These are phyloP conservation scores for Leishmania turanica DNA, from an alignment of 208 protist species.

Conservation along the genomic window DNA sequence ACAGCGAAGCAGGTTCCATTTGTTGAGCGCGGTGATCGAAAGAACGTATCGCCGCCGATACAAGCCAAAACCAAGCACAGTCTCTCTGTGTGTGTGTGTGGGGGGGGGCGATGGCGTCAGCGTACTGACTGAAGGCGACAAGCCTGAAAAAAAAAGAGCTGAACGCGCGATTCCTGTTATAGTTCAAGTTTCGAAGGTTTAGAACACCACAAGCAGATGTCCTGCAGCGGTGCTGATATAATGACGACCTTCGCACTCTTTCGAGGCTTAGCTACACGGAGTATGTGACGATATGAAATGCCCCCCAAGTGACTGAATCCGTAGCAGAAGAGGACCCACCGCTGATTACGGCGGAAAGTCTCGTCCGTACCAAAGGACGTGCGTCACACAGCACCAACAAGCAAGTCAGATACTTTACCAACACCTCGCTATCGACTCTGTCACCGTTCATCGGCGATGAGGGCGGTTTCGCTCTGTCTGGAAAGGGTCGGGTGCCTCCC, in stretches of 20 bases:
- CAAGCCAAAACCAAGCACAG: background rate
- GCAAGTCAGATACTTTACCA: background rate
- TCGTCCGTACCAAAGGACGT: background rate
- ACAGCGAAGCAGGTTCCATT: background rate
- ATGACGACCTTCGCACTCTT: background rate
- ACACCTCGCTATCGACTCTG: background rate
- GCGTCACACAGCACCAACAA: background rate
- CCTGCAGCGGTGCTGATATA: background rate
- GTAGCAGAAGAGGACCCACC: background rate
- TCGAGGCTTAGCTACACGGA: background rate
- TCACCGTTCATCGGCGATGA: background rate
- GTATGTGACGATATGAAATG: background rate
- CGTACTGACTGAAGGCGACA: background rate
- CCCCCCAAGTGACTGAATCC: background rate
- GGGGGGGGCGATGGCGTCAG: background rate
- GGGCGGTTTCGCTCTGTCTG: background rate
- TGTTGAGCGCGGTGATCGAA: background rate
- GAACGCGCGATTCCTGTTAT: background rate
- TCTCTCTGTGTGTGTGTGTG: background rate
- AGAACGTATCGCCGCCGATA: background rate
- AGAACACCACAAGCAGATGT: background rate
- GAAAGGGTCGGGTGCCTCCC: constrained; percentile 37
- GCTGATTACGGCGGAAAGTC: background rate
- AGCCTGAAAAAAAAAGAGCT: background rate
- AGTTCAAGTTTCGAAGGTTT: background rate